These are phyloP conservation scores for Phascolomyces articulosus DNA, from an alignment of 371 early-diverging fungal genomes.

Conservation along the genomic window DNA sequence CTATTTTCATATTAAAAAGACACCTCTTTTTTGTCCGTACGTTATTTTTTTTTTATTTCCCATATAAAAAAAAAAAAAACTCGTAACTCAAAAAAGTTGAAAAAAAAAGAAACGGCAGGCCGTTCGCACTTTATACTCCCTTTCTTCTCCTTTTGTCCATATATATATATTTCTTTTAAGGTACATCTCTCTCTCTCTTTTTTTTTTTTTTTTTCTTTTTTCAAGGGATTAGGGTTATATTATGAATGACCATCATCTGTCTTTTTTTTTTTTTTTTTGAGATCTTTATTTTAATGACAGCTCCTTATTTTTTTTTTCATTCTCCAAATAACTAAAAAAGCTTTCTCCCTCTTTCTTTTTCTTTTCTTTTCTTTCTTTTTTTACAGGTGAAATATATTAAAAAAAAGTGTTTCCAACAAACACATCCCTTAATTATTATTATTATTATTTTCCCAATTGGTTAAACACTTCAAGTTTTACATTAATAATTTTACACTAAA, in stretches of 20 bases:
- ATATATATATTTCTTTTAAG: not conserved
- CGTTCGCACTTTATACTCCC: not conserved
- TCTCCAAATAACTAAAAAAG: not conserved
- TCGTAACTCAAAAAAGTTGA: not conserved
- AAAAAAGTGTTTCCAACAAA: too few species aligned
- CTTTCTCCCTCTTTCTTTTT: not conserved
- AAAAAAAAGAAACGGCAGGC: not conserved
- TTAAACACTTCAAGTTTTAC: too few species aligned
- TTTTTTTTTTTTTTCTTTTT: not conserved
- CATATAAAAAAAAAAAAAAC: too few species aligned
- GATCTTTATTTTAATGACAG: conserved; percentile 3
- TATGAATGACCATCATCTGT: conserved; percentile 6
- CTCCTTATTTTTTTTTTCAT: not conserved
- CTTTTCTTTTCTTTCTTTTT: not conserved
- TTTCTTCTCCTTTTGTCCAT: not conserved
- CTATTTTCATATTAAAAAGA: too few species aligned
- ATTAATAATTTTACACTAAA: not conserved
- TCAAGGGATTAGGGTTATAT: not conserved
- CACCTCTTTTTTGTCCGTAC: too few species aligned
- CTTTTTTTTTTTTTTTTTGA: not conserved
- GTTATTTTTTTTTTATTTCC: too few species aligned
- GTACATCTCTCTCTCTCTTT: too few species aligned
- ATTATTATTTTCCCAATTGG: not conserved
- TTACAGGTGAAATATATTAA: not conserved
- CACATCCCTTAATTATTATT: not conserved